These are phyloP conservation scores for Casuarina equisetifolia DNA, from an alignment of 306 rosid species.

Conservation along the genomic window DNA sequence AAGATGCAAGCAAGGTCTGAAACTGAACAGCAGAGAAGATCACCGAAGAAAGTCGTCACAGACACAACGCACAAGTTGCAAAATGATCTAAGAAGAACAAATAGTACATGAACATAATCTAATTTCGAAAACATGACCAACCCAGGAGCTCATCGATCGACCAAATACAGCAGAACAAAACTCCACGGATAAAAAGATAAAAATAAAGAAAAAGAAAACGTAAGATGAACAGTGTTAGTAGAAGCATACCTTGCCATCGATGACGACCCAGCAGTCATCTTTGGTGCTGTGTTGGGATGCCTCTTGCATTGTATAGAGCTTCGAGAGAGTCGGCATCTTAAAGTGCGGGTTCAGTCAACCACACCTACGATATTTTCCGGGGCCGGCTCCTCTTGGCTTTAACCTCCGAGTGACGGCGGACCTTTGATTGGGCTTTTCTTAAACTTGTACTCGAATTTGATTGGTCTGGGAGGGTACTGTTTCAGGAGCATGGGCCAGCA, in stretches of 20 bases:
- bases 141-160: not conserved
- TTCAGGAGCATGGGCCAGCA: too few relatives aligned
- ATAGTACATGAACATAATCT: not conserved
- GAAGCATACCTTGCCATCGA: conserved; percentile 69
- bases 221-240: not conserved
- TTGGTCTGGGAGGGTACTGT: too few relatives aligned
- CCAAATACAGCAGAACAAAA: not conserved
- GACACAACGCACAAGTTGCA: not conserved
- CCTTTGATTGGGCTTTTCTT: not conserved
- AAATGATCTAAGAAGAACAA: not conserved
- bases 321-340: conserved; percentile 61
- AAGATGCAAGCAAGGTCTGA: not conserved
- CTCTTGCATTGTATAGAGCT: conserved; percentile 63
- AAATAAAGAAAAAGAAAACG: conserved; percentile 6
- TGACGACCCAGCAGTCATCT: conserved; percentile 84
- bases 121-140: not conserved
- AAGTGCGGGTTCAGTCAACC: not conserved
- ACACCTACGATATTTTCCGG: not conserved
- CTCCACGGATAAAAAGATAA: not conserved
- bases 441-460: not conserved
- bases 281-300: conserved; percentile 61
- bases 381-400: conserved; percentile 2
- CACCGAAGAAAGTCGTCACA: not conserved
- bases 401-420: not conserved
- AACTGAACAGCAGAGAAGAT: not conserved